phyloP scores from a whole-genome alignment of 2,329 filamentous ascomycete species.

The Endothia cerciana region DNA sequence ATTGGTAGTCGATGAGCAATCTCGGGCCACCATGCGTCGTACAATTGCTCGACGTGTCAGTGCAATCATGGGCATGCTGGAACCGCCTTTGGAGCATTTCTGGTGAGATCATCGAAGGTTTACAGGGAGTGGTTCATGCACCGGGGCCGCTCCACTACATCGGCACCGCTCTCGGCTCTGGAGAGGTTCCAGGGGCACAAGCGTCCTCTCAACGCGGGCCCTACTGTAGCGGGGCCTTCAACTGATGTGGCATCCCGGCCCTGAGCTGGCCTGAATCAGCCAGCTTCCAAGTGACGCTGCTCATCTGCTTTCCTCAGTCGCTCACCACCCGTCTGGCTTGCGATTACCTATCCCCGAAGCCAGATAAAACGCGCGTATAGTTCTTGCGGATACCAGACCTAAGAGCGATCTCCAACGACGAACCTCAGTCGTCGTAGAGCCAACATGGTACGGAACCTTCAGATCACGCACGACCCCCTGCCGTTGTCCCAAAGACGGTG shows the following conservation, averaged over 20 bases:
- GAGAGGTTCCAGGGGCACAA: neutral
- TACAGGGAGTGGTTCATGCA: neutral
- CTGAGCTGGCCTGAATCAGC: conserved; percentile 1
- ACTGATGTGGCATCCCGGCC: conserved; percentile 5
- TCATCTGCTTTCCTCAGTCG: neutral
- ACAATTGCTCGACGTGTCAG: neutral
- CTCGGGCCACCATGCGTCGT: neutral
- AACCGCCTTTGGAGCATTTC: neutral
- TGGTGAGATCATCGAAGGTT: conserved; percentile 23
- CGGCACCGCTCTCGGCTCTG: conserved; percentile 24
- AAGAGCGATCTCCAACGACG: neutral
- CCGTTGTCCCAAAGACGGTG: neutral
- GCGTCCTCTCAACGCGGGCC: conserved; percentile 17
- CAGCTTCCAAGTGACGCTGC: neutral
- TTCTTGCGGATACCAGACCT: neutral
- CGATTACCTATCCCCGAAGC: neutral
- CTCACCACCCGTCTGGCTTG: neutral
- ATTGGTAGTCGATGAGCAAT: neutral
- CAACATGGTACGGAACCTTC: conserved; percentile 23
- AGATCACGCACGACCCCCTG: neutral
- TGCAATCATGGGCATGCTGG: neutral
- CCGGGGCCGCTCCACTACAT: neutral
- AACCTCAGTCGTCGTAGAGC: neutral
- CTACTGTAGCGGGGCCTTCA: conserved; percentile 18
- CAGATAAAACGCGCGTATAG: neutral